phyloP scores from a whole-genome alignment of 2,329 filamentous ascomycete species.

The Fusarium odoratissimum region DNA sequence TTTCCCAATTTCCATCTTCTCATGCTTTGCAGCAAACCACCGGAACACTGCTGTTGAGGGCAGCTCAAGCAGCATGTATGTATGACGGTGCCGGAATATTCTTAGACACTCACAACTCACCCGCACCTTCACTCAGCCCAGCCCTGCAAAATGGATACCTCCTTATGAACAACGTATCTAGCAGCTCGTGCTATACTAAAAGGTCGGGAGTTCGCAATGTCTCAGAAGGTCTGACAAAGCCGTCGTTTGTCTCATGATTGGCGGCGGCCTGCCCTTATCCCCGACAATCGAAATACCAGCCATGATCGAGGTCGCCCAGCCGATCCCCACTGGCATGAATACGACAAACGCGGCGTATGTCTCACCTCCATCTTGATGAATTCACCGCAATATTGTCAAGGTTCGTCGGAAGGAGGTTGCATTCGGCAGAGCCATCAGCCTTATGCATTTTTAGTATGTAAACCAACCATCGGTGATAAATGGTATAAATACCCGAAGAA shows the following conservation, averaged over 20 bases:
- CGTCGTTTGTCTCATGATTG: neutral
- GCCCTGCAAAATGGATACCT: rapidly evolving
- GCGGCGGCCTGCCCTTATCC: too few species aligned
- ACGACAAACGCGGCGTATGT: neutral
- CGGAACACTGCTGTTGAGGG: rapidly evolving
- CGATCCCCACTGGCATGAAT: rapidly evolving
- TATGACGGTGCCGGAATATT: rapidly evolving
- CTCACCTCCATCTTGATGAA: neutral
- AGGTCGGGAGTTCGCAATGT: neutral
- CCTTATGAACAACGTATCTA: rapidly evolving
- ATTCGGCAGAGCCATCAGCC: neutral
- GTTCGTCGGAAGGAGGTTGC: neutral
- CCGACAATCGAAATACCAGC: neutral
- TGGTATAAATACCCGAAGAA: rapidly evolving
- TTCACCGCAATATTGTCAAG: neutral
- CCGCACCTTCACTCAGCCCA: too few species aligned
- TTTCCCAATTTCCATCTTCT: neutral
- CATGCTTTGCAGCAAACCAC: rapidly evolving
- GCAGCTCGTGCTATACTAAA: rapidly evolving
- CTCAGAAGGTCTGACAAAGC: neutral
- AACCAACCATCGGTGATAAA: neutral
- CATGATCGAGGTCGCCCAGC: neutral
- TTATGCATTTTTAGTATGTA: rapidly evolving
- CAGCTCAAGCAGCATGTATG: neutral
- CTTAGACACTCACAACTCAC: too few species aligned